phyloP scores from a whole-genome alignment of 2,329 filamentous ascomycete species.

The Chrysoporthe cubensis region DNA sequence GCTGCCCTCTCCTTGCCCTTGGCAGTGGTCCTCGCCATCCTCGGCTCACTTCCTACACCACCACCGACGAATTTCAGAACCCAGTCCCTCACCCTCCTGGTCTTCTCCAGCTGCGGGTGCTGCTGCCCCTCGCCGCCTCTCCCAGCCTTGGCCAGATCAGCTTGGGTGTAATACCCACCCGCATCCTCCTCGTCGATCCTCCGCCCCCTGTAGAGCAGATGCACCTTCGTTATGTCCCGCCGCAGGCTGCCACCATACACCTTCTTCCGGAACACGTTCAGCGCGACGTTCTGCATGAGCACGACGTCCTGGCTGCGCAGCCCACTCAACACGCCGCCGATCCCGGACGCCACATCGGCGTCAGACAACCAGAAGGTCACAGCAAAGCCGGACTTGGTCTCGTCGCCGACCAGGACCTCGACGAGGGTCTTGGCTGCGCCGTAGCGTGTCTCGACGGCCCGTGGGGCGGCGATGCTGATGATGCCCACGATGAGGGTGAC shows the following conservation, averaged over 20 bases:
- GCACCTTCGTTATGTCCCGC: constrained; percentile 69
- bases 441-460: constrained; percentile 69
- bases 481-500: constrained; percentile 82
- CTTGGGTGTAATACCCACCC: constrained; percentile 60
- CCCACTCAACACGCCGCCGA: constrained; percentile 39
- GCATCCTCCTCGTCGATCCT: constrained; percentile 54
- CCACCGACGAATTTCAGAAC: constrained; percentile 68
- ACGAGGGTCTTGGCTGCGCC: constrained; percentile 67
- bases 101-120: constrained; percentile 63
- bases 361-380: constrained; percentile 79
- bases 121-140: constrained; percentile 23
- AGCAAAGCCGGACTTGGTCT: constrained; percentile 78
- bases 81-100: constrained; percentile 74
- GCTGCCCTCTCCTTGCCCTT: constrained; percentile 31
- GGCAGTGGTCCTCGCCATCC: constrained; percentile 33
- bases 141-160: constrained; percentile 47
- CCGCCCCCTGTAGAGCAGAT: constrained; percentile 63
- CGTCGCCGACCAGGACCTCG: constrained; percentile 82
- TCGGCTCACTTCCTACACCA: constrained; percentile 22
- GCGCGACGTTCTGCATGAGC: constrained; percentile 76
- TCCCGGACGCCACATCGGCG: constrained; percentile 41
- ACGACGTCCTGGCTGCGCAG: constrained; percentile 77
- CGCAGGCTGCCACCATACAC: constrained; percentile 87
- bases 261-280: constrained; percentile 73
- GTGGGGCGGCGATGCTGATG: constrained; percentile 70